Percentiles rank a stretch among this genome's conserved stretches.
phyloP scores from a whole-genome alignment of 129 eudicot species.

The Helichrysum umbraculigerum region DNA sequence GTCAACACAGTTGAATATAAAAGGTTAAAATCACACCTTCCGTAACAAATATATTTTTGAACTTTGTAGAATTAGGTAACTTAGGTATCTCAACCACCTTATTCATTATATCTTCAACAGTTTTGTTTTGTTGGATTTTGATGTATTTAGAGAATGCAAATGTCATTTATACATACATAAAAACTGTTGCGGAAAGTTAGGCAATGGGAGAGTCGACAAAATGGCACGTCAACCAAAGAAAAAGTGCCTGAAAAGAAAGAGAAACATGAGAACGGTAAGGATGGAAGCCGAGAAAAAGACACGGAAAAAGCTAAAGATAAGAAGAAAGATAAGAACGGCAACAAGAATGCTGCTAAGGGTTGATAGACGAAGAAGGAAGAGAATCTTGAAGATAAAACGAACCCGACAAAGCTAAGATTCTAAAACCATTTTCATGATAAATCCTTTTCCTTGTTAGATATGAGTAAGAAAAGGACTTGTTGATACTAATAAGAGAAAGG shows the following conservation, averaged over 20 bases:
- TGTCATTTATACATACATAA: not conserved
- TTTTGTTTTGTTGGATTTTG: not conserved
- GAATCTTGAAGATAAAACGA: constrained; percentile 50
- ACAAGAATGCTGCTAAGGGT: constrained; percentile 23
- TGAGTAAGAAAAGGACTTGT: constrained; percentile 17
- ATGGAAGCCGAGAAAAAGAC: constrained; percentile 29
- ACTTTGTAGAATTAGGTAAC: not conserved
- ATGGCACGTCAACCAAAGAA: constrained; percentile 38
- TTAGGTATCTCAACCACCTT: not conserved
- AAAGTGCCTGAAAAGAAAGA: constrained; percentile 33
- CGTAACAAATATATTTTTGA: not conserved
- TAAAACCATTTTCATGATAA: not conserved
- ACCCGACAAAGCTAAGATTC: constrained; percentile 40
- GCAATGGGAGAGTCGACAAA: constrained; percentile 47
- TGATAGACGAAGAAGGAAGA: constrained; percentile 48
- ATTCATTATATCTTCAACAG: constrained; percentile 1
- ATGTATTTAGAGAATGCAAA: not conserved
- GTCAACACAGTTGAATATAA: constrained; percentile 13
- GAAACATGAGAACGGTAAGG: constrained; percentile 24
- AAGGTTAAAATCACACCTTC: constrained; percentile 13
- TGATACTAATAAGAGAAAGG: constrained; percentile 25
- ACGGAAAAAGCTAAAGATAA: constrained; percentile 36
- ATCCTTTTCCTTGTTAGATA: not conserved
- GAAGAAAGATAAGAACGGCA: constrained; percentile 35
- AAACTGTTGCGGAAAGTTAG: not conserved